Evolutionary conservation across 805 yeast species (phyloP).

Genomic region (Jamesozyma piceae): DNA sequence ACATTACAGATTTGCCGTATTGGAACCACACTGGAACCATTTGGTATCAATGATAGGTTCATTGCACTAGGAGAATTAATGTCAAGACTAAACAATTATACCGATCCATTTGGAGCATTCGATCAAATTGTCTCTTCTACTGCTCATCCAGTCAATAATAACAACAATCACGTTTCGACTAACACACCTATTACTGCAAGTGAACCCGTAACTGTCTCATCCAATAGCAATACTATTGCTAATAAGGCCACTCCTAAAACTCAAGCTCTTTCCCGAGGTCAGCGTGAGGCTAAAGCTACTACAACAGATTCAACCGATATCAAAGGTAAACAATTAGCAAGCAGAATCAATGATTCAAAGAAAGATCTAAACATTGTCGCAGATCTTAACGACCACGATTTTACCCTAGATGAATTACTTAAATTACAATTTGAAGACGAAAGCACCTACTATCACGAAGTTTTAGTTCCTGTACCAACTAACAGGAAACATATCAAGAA

Average conservation of each 20-base stretch:
- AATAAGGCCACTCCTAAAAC: neutral
- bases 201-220: neutral
- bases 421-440: constrained; percentile 18
- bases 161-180: neutral
- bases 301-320: too few relatives aligned
- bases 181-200: neutral
- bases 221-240: neutral
- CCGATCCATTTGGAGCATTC: constrained; percentile 22
- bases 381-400: constrained; percentile 14
- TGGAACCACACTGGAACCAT: constrained; percentile 20
- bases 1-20: constrained; percentile 49
- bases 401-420: constrained; percentile 22
- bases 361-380: constrained; percentile 5
- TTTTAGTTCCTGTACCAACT: constrained; percentile 21
- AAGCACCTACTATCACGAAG: constrained; percentile 23
- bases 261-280: neutral
- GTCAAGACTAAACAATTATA: constrained; percentile 16
- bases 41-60: constrained; percentile 20
- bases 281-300: neutral
- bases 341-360: constrained; percentile 1
- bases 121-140: constrained; percentile 8
- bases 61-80: constrained; percentile 21
- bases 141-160: neutral
- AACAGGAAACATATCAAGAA: constrained; percentile 11
- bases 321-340: neutral